Conservation (phyloP, 2,329 filamentous ascomycete species). For the Boeremia exigua region DNA sequence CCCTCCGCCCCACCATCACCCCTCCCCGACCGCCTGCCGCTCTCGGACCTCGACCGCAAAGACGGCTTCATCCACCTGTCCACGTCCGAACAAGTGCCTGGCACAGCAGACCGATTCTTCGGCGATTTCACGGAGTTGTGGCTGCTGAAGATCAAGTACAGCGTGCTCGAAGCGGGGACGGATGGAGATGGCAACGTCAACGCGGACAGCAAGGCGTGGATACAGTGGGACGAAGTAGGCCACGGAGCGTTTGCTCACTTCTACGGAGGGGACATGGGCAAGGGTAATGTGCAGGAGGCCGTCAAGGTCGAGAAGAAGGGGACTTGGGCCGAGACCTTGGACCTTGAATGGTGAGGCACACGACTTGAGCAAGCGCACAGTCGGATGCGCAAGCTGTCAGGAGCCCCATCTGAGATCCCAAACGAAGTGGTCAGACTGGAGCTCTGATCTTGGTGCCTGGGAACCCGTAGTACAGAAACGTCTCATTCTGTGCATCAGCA, state of each 20-base stretch:
- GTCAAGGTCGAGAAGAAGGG: constrained; percentile 56
- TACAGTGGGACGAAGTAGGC: constrained; percentile 62
- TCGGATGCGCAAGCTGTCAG: not conserved
- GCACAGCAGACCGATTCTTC: constrained; percentile 46
- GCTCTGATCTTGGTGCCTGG: too few relatives aligned
- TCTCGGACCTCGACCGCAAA: constrained; percentile 64
- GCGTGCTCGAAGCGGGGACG: constrained; percentile 45
- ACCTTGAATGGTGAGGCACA: constrained; percentile 43
- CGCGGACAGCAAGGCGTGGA: constrained; percentile 33
- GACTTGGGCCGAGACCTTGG: constrained; percentile 55
- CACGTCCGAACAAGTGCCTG: constrained; percentile 57
- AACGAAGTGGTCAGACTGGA: too few relatives aligned
- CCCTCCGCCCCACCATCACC: constrained; percentile 59
- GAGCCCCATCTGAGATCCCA: too few relatives aligned
- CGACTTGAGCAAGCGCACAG: not conserved
- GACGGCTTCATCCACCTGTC: constrained; percentile 70
- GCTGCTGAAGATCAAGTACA: constrained; percentile 62
- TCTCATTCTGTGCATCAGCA: too few relatives aligned
- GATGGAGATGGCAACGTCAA: constrained; percentile 35
- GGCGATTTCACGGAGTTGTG: constrained; percentile 50
- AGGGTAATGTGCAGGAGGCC: constrained; percentile 57
- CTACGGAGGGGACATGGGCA: constrained; percentile 63
- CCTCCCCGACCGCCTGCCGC: constrained; percentile 61
- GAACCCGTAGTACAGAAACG: too few relatives aligned
- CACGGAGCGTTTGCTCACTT: constrained; percentile 63